Conservation (phyloP, 106 monocot genomes). For the Dactylorhiza incarnata region DNA sequence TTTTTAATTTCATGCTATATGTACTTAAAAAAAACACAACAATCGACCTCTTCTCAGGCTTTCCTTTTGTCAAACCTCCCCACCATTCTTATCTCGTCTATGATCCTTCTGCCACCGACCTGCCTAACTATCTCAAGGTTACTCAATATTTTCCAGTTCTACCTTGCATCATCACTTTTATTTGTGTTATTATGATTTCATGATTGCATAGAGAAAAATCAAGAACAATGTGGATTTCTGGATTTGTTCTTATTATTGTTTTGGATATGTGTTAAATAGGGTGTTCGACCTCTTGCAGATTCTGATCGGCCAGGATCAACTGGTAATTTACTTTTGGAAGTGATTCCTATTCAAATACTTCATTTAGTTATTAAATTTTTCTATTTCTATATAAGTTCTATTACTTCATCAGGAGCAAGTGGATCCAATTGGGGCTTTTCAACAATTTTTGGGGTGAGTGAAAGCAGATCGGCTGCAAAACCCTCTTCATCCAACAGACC, state of each 20-base stretch:
- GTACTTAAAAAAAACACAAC: too few species aligned
- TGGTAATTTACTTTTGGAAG: slow-evolving; percentile 34
- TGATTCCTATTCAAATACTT: neutral
- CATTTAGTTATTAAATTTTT: neutral
- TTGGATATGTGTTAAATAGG: slow-evolving; percentile 19
- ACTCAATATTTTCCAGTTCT: neutral
- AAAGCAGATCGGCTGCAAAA: slow-evolving; percentile 44
- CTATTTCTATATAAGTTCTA: neutral
- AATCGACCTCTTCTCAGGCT: neutral
- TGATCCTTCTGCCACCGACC: neutral
- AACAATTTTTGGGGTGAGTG: slow-evolving; percentile 68
- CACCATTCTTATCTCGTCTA: neutral
- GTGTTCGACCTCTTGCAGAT: slow-evolving; percentile 40
- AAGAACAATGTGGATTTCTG: neutral
- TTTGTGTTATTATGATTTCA: neutral
- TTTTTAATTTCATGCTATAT: too few species aligned
- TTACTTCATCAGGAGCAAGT: slow-evolving; percentile 37
- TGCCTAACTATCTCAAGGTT: neutral
- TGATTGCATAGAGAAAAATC: neutral
- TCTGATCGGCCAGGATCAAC: slow-evolving; percentile 48
- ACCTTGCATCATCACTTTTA: neutral
- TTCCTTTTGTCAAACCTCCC: neutral
- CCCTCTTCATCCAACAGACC: slow-evolving; percentile 33
- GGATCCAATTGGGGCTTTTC: slow-evolving; percentile 80
- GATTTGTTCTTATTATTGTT: neutral